Conservation (phyloP, 495 filamentous ascomycete species). For the Bryoglossum gracile region DNA sequence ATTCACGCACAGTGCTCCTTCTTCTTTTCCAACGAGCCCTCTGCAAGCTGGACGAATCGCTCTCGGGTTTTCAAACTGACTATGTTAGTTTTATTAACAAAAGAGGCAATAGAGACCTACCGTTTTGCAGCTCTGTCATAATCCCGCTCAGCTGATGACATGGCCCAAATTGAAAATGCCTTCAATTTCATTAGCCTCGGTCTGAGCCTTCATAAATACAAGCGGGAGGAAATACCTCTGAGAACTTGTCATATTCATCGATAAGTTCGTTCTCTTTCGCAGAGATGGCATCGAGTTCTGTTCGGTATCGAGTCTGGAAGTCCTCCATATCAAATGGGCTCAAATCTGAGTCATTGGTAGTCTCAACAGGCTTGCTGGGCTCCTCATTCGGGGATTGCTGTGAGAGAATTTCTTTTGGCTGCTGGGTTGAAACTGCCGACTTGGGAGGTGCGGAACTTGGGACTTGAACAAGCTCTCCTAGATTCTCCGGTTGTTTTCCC, state of each 20-base stretch:
- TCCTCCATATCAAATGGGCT: slow-evolving; percentile 57
- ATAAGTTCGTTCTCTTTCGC: slow-evolving; percentile 53
- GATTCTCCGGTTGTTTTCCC: too few species aligned
- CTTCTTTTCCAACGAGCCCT: slow-evolving; percentile 60
- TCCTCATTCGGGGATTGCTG: background rate
- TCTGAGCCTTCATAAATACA: background rate
- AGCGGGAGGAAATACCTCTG: slow-evolving; percentile 41
- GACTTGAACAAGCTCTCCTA: slow-evolving; percentile 12
- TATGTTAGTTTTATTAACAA: background rate
- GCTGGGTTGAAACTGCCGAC: background rate
- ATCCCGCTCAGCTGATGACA: slow-evolving; percentile 57
- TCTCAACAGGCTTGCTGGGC: background rate
- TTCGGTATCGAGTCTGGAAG: slow-evolving; percentile 54
- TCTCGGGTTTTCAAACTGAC: slow-evolving; percentile 67
- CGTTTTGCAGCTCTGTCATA: slow-evolving; percentile 62
- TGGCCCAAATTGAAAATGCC: slow-evolving; percentile 67
- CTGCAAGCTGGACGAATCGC: slow-evolving; percentile 62
- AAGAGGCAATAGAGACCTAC: slow-evolving; percentile 28
- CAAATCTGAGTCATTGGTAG: slow-evolving; percentile 1
- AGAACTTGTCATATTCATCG: slow-evolving; percentile 53
- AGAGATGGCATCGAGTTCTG: slow-evolving; percentile 51
- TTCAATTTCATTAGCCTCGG: slow-evolving; percentile 26
- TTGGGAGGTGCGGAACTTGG: background rate
- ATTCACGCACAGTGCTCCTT: slow-evolving; percentile 61
- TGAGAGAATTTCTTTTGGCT: background rate